These are phyloP conservation scores for Sporisorium scitamineum DNA, from an alignment of 1,284 basidiomycete genomes.

Conservation along the genomic window DNA sequence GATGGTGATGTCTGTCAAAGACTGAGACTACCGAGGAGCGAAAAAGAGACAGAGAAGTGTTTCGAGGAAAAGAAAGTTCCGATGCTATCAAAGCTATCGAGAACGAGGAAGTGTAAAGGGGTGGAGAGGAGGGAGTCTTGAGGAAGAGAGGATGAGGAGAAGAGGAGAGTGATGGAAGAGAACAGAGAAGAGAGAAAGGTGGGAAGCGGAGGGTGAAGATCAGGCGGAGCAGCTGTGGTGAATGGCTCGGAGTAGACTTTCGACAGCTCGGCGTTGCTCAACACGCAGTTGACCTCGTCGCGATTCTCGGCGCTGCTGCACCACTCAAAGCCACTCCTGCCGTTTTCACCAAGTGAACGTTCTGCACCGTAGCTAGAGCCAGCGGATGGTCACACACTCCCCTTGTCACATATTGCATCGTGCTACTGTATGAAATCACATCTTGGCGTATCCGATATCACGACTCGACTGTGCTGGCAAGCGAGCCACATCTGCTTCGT, in stretches of 20 bases:
- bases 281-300: slow-evolving; percentile 9
- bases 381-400: not conserved
- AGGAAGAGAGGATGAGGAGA: not conserved
- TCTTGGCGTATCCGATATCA: not conserved
- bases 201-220: not conserved
- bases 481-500: not conserved
- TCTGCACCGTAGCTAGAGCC: no score
- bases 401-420: not conserved
- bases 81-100: slow-evolving; percentile 51
- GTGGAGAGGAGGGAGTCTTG: slow-evolving; percentile 9
- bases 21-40: slow-evolving; percentile 30
- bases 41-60: slow-evolving; percentile 2
- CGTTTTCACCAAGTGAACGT: not conserved
- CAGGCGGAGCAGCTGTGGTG: not conserved
- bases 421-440: not conserved
- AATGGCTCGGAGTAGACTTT: slow-evolving; percentile 12
- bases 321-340: not conserved
- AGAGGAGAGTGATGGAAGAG: not conserved
- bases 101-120: slow-evolving; percentile 3
- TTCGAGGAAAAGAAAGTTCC: not conserved
- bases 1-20: slow-evolving; percentile 51
- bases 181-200: not conserved
- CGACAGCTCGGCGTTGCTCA: slow-evolving; percentile 20
- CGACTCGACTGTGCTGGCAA: not conserved
- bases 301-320: not conserved